Conservation (phyloP, 1,284 basidiomycete genomes). For the Cutaneotrichosporon sp. region DNA sequence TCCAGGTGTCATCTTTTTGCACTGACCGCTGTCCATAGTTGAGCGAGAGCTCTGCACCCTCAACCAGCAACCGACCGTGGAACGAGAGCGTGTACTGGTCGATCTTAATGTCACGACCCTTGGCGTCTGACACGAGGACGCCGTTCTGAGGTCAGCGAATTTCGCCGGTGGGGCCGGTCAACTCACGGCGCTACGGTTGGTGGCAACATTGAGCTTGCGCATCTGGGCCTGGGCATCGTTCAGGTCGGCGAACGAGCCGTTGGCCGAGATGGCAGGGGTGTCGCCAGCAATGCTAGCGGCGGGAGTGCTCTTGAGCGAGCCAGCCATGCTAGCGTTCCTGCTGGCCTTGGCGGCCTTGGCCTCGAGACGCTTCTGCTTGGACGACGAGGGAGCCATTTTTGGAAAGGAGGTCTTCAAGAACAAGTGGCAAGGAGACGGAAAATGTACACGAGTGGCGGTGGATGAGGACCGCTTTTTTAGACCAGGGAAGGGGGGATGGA, state of each 20-base stretch:
- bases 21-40: slow-evolving; percentile 88
- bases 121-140: slow-evolving; percentile 86
- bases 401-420: background rate
- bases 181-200: slow-evolving; percentile 68
- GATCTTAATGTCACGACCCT: slow-evolving; percentile 95
- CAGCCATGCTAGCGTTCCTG: slow-evolving; percentile 49
- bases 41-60: slow-evolving; percentile 83
- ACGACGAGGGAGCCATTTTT: slow-evolving; percentile 54
- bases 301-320: slow-evolving; percentile 55
- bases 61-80: slow-evolving; percentile 91
- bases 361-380: slow-evolving; percentile 70
- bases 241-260: slow-evolving; percentile 64
- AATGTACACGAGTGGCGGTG: slow-evolving; percentile 5
- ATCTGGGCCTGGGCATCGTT: slow-evolving; percentile 60
- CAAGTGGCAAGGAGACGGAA: background rate
- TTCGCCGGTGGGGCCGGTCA: background rate
- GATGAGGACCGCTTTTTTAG: slow-evolving; percentile 5
- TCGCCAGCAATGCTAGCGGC: slow-evolving; percentile 62
- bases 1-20: background rate
- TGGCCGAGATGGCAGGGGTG: slow-evolving; percentile 73
- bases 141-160: slow-evolving; percentile 58
- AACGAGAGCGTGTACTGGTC: slow-evolving; percentile 94
- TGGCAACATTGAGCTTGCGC: slow-evolving; percentile 82
- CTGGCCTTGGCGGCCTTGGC: slow-evolving; percentile 79
- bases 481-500: background rate